Percentiles rank a stretch among this genome's conserved stretches.
phyloP scores from a whole-genome alignment of 768 basidiomycete genomes.

The Auriculariales sp. region DNA sequence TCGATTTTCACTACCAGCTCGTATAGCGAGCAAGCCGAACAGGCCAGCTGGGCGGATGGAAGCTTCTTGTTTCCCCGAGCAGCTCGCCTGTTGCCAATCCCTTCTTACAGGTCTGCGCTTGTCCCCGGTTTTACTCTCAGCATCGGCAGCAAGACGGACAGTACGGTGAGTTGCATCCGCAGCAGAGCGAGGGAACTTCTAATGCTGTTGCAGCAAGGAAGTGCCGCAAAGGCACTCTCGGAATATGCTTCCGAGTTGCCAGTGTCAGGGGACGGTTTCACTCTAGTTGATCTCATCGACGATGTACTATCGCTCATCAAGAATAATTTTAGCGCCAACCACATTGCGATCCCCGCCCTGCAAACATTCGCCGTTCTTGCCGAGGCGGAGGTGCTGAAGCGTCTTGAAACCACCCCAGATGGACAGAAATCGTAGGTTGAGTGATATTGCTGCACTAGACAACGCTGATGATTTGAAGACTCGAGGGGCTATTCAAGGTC shows the following conservation, averaged over 20 bases:
- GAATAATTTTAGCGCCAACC: slow-evolving; percentile 46
- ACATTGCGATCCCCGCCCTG: slow-evolving; percentile 67
- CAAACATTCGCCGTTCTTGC: slow-evolving; percentile 62
- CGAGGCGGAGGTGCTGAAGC: slow-evolving; percentile 45
- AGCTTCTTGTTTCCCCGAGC: slow-evolving; percentile 62
- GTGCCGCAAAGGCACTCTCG: slow-evolving; percentile 46
- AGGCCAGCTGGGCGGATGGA: slow-evolving; percentile 52
- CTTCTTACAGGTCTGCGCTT: slow-evolving; percentile 44
- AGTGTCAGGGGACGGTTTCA: slow-evolving; percentile 14
- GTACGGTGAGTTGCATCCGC: slow-evolving; percentile 44
- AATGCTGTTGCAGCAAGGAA: slow-evolving; percentile 40
- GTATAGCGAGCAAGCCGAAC: slow-evolving; percentile 18
- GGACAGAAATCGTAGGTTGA: slow-evolving; percentile 39
- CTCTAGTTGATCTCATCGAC: no score
- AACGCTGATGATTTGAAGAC: slow-evolving; percentile 20
- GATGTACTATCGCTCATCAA: slow-evolving; percentile 42
- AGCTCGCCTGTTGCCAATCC: slow-evolving; percentile 47
- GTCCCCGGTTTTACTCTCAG: slow-evolving; percentile 65
- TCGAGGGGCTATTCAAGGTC: slow-evolving; percentile 38
- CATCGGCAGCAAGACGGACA: slow-evolving; percentile 71
- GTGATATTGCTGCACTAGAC: slow-evolving; percentile 2
- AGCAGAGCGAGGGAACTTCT: slow-evolving; percentile 7
- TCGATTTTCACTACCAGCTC: slow-evolving; percentile 2
- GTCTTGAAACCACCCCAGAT: slow-evolving; percentile 27
- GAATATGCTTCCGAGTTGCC: slow-evolving; percentile 43